Conservation (phyloP, 2,329 filamentous ascomycete genomes). For the Triangularia verruculosa region DNA sequence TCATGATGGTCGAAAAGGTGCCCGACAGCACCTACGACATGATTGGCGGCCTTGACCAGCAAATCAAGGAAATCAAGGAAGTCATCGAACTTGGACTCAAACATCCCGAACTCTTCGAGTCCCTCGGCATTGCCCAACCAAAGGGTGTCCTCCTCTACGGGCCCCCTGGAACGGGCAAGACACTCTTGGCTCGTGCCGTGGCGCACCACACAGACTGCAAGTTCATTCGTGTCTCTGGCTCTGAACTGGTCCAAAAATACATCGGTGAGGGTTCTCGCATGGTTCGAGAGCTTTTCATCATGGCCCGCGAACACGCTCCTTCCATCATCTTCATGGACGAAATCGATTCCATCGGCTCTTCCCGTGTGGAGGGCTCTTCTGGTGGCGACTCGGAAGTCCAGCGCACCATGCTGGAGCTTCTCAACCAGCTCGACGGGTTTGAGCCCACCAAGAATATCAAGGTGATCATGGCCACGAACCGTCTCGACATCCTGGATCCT, state of each 20-base stretch:
- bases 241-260: conserved; percentile 97
- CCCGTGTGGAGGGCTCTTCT: conserved; percentile 90
- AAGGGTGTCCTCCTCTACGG: conserved; percentile 97
- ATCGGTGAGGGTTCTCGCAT: conserved; percentile 97
- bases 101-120: conserved; percentile 97
- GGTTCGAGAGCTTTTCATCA: conserved; percentile 98
- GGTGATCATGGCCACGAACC: conserved; percentile 99
- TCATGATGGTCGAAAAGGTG: conserved; percentile 99
- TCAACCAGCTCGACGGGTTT: conserved; percentile 98
- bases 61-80: conserved; percentile 99
- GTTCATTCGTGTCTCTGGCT: conserved; percentile 95
- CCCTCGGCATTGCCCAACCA: conserved; percentile 95
- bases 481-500: conserved; percentile 94
- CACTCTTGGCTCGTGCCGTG: conserved; percentile 87
- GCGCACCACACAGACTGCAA: conserved; percentile 99
- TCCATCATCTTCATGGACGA: conserved; percentile 99
- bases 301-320: conserved; percentile 96
- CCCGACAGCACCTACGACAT: conserved; percentile 99
- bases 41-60: conserved; percentile 97
- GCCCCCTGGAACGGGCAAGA: conserved; percentile 96
- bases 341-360: conserved; percentile 97
- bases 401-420: conserved; percentile 94
- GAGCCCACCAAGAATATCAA: conserved; percentile 99
- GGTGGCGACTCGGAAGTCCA: conserved; percentile 97
- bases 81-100: conserved; percentile 98